Percentiles rank a stretch among this genome's conserved stretches.
These are phyloP conservation scores for Lepidium africanum DNA, from an alignment of 345 rosid species.

Conservation along the genomic window DNA sequence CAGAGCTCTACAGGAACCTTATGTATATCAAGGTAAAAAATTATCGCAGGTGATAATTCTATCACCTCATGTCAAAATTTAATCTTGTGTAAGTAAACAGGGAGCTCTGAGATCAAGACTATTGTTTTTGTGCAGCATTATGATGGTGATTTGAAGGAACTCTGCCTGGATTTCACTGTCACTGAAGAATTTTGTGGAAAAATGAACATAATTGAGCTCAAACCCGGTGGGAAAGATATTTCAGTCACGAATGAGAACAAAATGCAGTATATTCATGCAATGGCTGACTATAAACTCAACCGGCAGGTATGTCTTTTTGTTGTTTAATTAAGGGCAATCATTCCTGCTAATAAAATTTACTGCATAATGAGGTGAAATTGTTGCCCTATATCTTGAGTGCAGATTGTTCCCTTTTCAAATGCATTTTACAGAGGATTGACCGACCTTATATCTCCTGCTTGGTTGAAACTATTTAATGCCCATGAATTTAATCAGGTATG, in stretches of 20 bases:
- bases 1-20: constrained; percentile 82
- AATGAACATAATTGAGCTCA: constrained; percentile 64
- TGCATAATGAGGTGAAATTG: neutral
- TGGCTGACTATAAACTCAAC: constrained; percentile 95
- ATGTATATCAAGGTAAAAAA: constrained; percentile 92
- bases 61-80: constrained; percentile 1
- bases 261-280: constrained; percentile 97
- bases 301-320: constrained; percentile 57
- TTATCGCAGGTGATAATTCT: constrained; percentile 2
- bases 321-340: constrained; percentile 4
- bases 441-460: constrained; percentile 81
- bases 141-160: constrained; percentile 83
- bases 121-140: constrained; percentile 50
- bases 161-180: constrained; percentile 83
- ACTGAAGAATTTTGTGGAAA: constrained; percentile 85
- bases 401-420: constrained; percentile 90
- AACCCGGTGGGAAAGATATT: constrained; percentile 79
- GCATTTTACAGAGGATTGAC: constrained; percentile 90
- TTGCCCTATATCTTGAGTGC: constrained; percentile 30
- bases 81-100: constrained; percentile 1
- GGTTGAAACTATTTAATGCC: constrained; percentile 92
- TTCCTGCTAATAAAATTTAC: neutral
- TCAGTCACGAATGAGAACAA: constrained; percentile 81
- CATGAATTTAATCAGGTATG: constrained; percentile 93
- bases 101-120: constrained; percentile 2